Percentiles rank a stretch among this genome's conserved stretches.
phyloP scores from a whole-genome alignment of 106 monocot species.

The Allium fistulosum region DNA sequence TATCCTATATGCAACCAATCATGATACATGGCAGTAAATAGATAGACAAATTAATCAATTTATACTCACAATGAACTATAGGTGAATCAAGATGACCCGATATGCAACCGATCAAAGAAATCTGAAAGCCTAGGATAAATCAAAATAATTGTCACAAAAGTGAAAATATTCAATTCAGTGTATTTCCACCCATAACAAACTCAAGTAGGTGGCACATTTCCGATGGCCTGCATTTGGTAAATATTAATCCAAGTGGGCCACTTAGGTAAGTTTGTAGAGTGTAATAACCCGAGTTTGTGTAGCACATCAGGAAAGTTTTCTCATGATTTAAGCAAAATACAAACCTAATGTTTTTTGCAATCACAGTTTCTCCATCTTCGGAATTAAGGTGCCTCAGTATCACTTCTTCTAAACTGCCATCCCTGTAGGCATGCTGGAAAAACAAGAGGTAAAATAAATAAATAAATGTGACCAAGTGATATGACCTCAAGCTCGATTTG shows the following conservation, averaged over 20 bases:
- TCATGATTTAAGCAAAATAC: not conserved
- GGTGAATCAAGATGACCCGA: slow-evolving; percentile 22
- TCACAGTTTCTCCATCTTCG: slow-evolving; percentile 86
- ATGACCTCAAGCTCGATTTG: not conserved
- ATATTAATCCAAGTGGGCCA: too few species aligned
- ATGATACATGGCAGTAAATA: not conserved
- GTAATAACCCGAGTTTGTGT: slow-evolving; percentile 1
- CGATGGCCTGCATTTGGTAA: too few species aligned
- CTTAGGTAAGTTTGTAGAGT: too few species aligned
- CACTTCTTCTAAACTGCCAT: slow-evolving; percentile 90
- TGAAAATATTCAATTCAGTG: not conserved
- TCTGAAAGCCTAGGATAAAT: slow-evolving; percentile 72
- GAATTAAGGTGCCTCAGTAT: slow-evolving; percentile 78
- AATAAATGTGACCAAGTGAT: slow-evolving; percentile 1
- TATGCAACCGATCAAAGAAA: slow-evolving; percentile 48
- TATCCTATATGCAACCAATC: not conserved
- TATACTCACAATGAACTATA: slow-evolving; percentile 9
- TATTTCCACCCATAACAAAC: too few species aligned
- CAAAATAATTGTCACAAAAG: slow-evolving; percentile 1
- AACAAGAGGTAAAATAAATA: slow-evolving; percentile 5
- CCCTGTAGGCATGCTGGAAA: slow-evolving; percentile 86
- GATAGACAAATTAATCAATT: not conserved
- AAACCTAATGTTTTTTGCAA: slow-evolving; percentile 88
- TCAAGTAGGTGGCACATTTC: too few species aligned
- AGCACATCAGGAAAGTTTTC: not conserved